Conservation (phyloP, 2,329 filamentous ascomycete species). For the Dactylellina drechsleri region DNA sequence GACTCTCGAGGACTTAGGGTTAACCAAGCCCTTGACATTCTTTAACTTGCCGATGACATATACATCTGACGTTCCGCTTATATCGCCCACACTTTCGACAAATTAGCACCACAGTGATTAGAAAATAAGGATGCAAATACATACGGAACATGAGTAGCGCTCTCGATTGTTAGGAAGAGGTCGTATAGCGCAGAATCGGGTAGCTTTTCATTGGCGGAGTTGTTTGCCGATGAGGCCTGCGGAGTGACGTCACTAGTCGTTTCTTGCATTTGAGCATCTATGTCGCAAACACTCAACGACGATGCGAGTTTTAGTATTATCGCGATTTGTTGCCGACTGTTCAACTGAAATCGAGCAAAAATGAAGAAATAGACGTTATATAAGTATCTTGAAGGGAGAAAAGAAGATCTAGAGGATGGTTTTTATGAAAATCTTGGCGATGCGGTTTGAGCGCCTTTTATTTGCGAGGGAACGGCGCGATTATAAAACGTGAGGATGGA, state of each 20-base stretch:
- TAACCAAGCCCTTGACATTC: slow-evolving; percentile 43
- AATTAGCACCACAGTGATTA: background rate
- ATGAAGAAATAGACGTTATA: background rate
- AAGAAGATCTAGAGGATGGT: background rate
- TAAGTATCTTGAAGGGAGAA: background rate
- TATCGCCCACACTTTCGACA: slow-evolving; percentile 40
- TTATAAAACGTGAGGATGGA: background rate
- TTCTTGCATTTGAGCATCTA: slow-evolving; percentile 9
- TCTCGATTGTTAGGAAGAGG: slow-evolving; percentile 30
- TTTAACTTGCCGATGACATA: slow-evolving; percentile 54
- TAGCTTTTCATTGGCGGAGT: slow-evolving; percentile 23
- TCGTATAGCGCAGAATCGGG: slow-evolving; percentile 33
- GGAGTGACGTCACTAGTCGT: slow-evolving; percentile 37
- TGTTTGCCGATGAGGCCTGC: slow-evolving; percentile 24
- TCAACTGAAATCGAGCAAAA: background rate
- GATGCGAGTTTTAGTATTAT: background rate
- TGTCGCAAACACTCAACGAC: background rate
- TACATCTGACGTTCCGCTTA: slow-evolving; percentile 40
- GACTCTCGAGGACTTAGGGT: slow-evolving; percentile 29
- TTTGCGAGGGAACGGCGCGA: background rate
- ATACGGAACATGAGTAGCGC: slow-evolving; percentile 45
- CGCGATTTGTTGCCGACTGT: too few species aligned
- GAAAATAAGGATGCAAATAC: background rate
- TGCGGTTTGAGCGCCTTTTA: background rate
- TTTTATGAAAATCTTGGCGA: background rate